Conservation (phyloP, 805 yeast genomes). For the Schwanniomyces pseudopolymorphus region DNA sequence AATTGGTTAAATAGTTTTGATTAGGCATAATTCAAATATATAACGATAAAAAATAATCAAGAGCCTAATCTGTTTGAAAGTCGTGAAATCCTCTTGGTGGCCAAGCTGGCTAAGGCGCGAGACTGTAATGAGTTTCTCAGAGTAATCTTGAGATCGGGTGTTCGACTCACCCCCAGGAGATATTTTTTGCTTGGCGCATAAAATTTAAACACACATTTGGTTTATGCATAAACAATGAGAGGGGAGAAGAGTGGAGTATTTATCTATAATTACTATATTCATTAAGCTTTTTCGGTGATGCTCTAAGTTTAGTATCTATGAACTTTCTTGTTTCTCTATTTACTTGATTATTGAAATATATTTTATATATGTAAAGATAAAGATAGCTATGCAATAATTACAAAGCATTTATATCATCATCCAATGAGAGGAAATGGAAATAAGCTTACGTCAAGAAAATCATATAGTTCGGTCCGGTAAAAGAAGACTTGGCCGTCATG, state of each 20-base stretch:
- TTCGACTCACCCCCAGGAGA: conserved; percentile 48
- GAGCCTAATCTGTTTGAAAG: too few species aligned
- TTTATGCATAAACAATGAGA: not conserved
- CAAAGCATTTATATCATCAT: not conserved
- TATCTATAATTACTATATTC: too few species aligned
- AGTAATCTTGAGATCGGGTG: conserved; percentile 46
- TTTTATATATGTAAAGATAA: too few species aligned
- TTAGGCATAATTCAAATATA: too few species aligned
- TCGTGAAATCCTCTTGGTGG: conserved; percentile 30
- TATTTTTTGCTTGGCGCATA: conserved; percentile 8
- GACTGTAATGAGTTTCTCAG: conserved; percentile 35
- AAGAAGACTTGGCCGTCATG: not conserved
- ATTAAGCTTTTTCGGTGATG: too few species aligned
- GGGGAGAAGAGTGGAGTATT: too few species aligned
- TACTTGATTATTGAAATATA: too few species aligned
- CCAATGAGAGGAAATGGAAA: not conserved
- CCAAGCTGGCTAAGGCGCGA: conserved; percentile 48
- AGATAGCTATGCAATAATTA: too few species aligned
- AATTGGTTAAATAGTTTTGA: too few species aligned
- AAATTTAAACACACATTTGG: not conserved
- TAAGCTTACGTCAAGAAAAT: not conserved
- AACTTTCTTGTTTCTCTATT: too few species aligned
- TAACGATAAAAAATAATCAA: too few species aligned
- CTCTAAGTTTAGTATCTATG: too few species aligned
- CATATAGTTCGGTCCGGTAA: not conserved